Percentiles rank a stretch among this genome's conserved stretches.
These are phyloP conservation scores for Royoungia palumana DNA, from an alignment of 768 basidiomycete genomes.

Conservation along the genomic window DNA sequence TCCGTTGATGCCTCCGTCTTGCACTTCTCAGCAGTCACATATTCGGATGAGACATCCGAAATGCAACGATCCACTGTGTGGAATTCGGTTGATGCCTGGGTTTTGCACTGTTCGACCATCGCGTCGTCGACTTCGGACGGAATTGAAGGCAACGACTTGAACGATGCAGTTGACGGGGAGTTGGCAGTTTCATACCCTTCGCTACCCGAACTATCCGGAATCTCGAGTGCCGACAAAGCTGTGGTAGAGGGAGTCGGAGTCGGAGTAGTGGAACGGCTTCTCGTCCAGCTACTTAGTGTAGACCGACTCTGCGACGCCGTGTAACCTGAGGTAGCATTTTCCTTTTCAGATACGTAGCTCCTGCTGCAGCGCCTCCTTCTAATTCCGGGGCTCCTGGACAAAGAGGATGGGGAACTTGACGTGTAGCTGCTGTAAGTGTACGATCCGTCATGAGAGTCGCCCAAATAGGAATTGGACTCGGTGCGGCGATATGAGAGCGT, in stretches of 20 bases:
- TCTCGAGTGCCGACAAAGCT: constrained; percentile 28
- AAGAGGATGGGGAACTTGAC: constrained; percentile 48
- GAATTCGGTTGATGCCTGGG: constrained; percentile 45
- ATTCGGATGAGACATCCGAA: constrained; percentile 44
- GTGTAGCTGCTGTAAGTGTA: constrained; percentile 32
- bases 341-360: constrained; percentile 50
- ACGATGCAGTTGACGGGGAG: constrained; percentile 48
- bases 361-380: constrained; percentile 47
- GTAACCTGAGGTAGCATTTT: constrained; percentile 42
- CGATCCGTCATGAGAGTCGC: constrained; percentile 49
- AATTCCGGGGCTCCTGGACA: constrained; percentile 59
- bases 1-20: constrained; percentile 42
- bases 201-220: constrained; percentile 39
- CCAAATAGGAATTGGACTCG: constrained; percentile 53
- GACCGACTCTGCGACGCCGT: constrained; percentile 34
- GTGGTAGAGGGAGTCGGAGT: constrained; percentile 32
- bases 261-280: constrained; percentile 30
- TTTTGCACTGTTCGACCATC: constrained; percentile 43
- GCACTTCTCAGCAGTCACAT: constrained; percentile 49
- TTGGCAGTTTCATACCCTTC: constrained; percentile 47
- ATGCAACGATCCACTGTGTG: constrained; percentile 45
- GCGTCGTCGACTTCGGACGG: constrained; percentile 50
- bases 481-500: constrained; percentile 51
- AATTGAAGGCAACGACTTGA: constrained; percentile 57
- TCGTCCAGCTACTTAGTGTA: constrained; percentile 33